Evolutionary conservation across 345 rosid genomes (phyloP).

Genomic region (Citrus reticulata): DNA sequence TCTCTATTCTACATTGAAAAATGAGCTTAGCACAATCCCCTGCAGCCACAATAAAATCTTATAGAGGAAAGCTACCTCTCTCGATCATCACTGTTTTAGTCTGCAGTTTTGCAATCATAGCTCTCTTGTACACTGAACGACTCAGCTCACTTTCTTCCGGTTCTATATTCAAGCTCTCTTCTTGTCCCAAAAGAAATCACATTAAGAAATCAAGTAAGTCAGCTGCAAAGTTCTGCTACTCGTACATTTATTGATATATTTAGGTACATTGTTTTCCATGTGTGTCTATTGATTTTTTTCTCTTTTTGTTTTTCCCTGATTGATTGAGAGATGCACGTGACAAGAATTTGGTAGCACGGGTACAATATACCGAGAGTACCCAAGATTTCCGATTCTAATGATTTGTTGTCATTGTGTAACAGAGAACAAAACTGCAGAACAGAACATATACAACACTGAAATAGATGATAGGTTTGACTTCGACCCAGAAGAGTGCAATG

Average conservation of each 20-base stretch:
- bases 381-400: not conserved
- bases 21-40: conserved; percentile 34
- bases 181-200: conserved; percentile 48
- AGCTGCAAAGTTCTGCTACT: not conserved
- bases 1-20: conserved; percentile 11
- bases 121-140: conserved; percentile 63
- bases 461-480: conserved; percentile 82
- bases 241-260: not conserved
- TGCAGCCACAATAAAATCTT: conserved; percentile 30
- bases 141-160: conserved; percentile 42
- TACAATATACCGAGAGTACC: no score
- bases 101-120: conserved; percentile 51
- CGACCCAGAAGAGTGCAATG: conserved; percentile 80
- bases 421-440: conserved; percentile 34
- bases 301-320: no score
- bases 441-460: conserved; percentile 27
- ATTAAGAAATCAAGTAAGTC: conserved; percentile 53
- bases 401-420: conserved; percentile 9
- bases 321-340: not conserved
- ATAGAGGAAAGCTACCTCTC: conserved; percentile 59
- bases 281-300: not conserved
- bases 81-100: conserved; percentile 39
- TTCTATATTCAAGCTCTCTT: conserved; percentile 38
- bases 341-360: not conserved
- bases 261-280: not conserved